Evolutionary conservation across 1,284 basidiomycete genomes (phyloP).

Genomic region (Macrocybe sp.): DNA sequence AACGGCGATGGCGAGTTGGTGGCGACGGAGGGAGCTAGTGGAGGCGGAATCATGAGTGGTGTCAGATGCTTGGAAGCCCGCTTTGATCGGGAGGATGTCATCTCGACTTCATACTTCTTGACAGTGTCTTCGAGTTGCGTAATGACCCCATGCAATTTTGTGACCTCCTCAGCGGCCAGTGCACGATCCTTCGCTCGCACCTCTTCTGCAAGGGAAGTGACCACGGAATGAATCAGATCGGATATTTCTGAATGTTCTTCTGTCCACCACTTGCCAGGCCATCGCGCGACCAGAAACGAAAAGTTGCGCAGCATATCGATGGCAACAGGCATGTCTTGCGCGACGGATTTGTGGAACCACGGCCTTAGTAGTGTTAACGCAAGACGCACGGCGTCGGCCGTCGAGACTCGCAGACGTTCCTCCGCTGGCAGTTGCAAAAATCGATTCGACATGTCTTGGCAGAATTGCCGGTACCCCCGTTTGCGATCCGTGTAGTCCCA

Average conservation of each 20-base stretch:
- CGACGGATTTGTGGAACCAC: constrained; percentile 54
- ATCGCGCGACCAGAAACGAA: constrained; percentile 56
- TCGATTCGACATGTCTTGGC: constrained; percentile 56
- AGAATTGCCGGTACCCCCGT: constrained; percentile 62
- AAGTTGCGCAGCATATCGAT: constrained; percentile 45
- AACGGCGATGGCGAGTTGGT: constrained; percentile 11
- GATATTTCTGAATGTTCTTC: constrained; percentile 55
- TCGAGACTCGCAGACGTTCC: constrained; percentile 55
- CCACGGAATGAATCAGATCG: constrained; percentile 51
- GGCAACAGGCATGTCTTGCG: constrained; percentile 44
- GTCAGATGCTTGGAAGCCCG: constrained; percentile 14
- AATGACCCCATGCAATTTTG: constrained; percentile 42
- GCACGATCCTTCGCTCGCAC: constrained; percentile 19
- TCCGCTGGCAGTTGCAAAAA: constrained; percentile 53
- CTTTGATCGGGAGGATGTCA: constrained; percentile 9
- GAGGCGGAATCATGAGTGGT: constrained; percentile 14
- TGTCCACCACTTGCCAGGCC: constrained; percentile 65
- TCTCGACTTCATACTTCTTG: constrained; percentile 12
- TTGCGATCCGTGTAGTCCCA: constrained; percentile 61
- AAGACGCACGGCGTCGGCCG: constrained; percentile 59
- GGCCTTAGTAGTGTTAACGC: constrained; percentile 61
- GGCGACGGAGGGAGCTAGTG: constrained; percentile 15
- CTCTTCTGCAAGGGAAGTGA: constrained; percentile 58
- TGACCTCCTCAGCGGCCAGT: constrained; percentile 9
- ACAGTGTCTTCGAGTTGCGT: constrained; percentile 38